Base-by-base conservation (phyloP, 192 early-diverging fungal genomes). In the Martensiomyces pterosporus region DNA sequence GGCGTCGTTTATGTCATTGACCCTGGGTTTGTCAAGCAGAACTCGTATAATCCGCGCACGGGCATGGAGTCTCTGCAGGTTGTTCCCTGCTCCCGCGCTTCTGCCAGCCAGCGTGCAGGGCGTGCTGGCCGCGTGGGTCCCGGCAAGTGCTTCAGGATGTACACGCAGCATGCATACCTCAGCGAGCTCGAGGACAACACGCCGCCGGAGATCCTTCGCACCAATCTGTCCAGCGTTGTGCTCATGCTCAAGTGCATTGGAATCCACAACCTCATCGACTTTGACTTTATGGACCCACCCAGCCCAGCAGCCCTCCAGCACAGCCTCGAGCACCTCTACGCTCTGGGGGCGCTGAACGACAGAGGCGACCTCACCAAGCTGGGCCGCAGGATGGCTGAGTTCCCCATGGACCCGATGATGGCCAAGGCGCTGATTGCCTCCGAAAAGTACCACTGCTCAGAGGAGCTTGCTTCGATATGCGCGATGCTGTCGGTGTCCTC, bases 211-310 rank as follows among this genome's bases (percentile, higher is more conserved):
- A 99, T 99, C 51, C 86, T 97, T 75, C 80, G 97, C 21, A 94
- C 87, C 55, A 99, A 99, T 52, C 66, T 99, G 24, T 84, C 83
- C 7, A 90, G 86, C 49, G 90, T 89, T 2, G 94, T 98, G 16
- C 65, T 99, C 39, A 80, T 81, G 45, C 81, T 99, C 47, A 98
- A 97, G 74, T 90, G 89, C 46, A 84, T 99, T 57, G 95, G 94
- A 16, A 95, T 99, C 67, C 91, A 97, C 55, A 91, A 99, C 48
- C 76, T 99, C 34, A 68, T 99, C 18, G 87, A 92, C 43, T 99
- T 99, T 80, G 94, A 92, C 43, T 99, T 97, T 67, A 88, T 99
- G 87, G 97, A 99, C 67, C 93, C 95, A 24, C 97, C 97, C 17
- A 88, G 91, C 6, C 82, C 92, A 4, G 87, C 93, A 25, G 91